Base-by-base conservation (phyloP, 2,329 filamentous ascomycete species). In the Hypomyces perniciosus region DNA sequence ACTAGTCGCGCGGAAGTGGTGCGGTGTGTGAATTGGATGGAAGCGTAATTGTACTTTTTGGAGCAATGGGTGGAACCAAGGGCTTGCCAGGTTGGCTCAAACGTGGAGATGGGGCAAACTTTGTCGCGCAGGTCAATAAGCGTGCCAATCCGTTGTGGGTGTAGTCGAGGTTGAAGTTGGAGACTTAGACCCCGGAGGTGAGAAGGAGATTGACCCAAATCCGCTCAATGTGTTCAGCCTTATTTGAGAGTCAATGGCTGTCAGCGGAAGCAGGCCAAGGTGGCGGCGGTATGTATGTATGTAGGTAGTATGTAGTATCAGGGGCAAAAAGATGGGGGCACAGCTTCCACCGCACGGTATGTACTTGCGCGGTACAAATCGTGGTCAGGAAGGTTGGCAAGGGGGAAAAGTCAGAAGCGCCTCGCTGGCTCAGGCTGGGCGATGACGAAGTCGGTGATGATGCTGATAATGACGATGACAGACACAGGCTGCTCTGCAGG, bases 401-500 rank as follows among this genome's bases (percentile, higher is more conserved):
- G 13, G 37, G 37, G 8, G 20, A 29, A 40, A 13, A 35, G 39
- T 12, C n/a, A 13, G 28, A 31, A 38, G 20, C 35, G 35, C 20
- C 35, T 38, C 35, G 35, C 35, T 20, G 35, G 35, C 20, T 20
- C 20, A 20, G 33, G 33, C 33, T 8, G 33, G 33, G 33, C 33
- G 2, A 35, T 35, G 13, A 42, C 39, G 10, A 9, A 38, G 35
- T 20, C 35, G 35, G 20, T 4, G 35, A 38, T 38, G 35, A 42
- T 28, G 39, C 13, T 26, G 39, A 42, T 28, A 29, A 41, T 41
- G 38, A n/a, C 8, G 12, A 31, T 44, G 28, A 46, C 53, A 50
- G 54, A 51, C 35, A 44, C 51, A 51, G 54, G 46, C 56, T 64
- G 62, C 62, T 67, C 65, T 65, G 66, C 62, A 63, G 65, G 63